phyloP scores from a whole-genome alignment of 305 asterid species.

The Solanum aculeatissimum region DNA sequence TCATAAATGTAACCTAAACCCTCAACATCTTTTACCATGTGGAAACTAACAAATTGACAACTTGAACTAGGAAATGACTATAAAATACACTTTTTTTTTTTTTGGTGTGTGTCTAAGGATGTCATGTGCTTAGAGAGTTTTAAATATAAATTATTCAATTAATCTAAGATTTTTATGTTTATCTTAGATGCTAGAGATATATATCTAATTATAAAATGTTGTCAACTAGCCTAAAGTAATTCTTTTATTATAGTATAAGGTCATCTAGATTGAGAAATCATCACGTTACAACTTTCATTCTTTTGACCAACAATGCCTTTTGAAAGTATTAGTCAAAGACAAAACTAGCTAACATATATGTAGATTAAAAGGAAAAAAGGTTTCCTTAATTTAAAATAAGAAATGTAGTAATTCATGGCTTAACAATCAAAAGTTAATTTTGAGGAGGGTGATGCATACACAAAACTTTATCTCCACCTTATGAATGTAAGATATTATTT shows the following conservation, averaged over 20 bases:
- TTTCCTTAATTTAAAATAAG: neutral
- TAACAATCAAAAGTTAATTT: neutral
- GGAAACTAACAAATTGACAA: neutral
- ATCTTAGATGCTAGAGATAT: neutral
- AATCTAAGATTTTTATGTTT: neutral
- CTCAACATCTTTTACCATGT: neutral
- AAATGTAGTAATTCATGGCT: neutral
- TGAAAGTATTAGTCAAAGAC: constrained; percentile 1
- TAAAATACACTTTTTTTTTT: neutral
- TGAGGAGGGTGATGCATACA: neutral
- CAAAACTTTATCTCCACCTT: neutral
- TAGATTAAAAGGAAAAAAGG: neutral
- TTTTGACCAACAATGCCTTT: constrained; percentile 14
- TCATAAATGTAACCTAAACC: neutral
- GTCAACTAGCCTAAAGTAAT: neutral
- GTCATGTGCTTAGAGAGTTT: neutral
- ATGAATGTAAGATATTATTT: neutral
- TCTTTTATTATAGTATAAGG: neutral
- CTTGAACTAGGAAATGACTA: neutral
- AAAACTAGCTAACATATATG: neutral
- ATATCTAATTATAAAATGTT: neutral
- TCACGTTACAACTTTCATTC: constrained; percentile 7
- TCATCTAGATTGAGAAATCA: constrained; percentile 20
- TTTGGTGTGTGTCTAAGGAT: neutral
- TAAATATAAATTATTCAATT: neutral